Evolutionary conservation across 2,329 filamentous ascomycete species (phyloP), one percentile per base, ranked within the genome.

Genomic region (Colletotrichum sp.): DNA sequence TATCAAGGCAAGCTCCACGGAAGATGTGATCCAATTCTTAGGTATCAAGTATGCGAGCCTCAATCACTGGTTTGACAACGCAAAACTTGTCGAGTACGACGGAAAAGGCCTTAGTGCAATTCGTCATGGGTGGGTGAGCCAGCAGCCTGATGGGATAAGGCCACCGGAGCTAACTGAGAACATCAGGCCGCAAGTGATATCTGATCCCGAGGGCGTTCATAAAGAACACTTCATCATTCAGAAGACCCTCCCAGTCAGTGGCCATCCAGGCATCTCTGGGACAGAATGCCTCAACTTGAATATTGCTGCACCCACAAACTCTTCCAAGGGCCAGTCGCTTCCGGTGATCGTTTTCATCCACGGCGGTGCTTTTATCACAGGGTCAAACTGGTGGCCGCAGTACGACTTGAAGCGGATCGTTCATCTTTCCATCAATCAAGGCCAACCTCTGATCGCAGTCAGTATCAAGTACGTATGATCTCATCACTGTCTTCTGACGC

Each of bases 291-390:
- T 92, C 28, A 90, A 89, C 65, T 80, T 91, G 21, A 90, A 90
- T 75, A 87, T 91, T 64, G 87, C 87, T 0, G 83, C 88, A 0
- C 89, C 89, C 8, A 21, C 8, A 9, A 77, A 72, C 15, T 59
- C 49, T n/a, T 72, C 80, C 62, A 12, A 66, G 39, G 0, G 71
- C 6, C 80, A 81, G 15, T 85, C 84, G 8, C 81, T 90, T 3
- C 90, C 89, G 0, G 89, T 91, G 0, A 83, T 90, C 52, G 84
- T 89, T 3, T 90, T 89, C 77, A 85, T 91, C 6, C 89, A 91
- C 75, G 90, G 90, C 1, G 89, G 90, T 13, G 89, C 87, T 0
- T 87, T 89, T 65, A 81, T 82, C 4, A 83, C 87, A 4, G 90
- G 89, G 4, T 88, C 88, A 5, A 88, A 86, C 57, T 89, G 85